These are phyloP conservation scores for Trichoderma sp. DNA, from an alignment of 2,329 filamentous ascomycete species.

Conservation along the genomic window DNA sequence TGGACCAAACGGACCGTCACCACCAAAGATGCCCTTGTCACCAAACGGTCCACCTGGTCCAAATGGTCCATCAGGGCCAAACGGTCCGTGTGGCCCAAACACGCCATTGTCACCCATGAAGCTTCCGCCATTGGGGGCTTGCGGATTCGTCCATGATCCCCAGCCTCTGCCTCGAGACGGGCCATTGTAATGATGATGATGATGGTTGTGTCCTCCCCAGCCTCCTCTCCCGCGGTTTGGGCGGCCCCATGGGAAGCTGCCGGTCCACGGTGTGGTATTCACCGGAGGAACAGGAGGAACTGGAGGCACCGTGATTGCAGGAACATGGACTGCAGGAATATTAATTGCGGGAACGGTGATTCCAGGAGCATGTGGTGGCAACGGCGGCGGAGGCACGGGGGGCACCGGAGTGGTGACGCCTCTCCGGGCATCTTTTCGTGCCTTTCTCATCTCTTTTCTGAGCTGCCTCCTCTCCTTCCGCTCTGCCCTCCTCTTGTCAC, in stretches of 20 bases:
- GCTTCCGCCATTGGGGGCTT: background rate
- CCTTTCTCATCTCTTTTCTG: slow-evolving; percentile 31
- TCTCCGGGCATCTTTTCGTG: slow-evolving; percentile 31
- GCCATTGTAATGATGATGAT: background rate
- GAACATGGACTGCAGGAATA: too few relatives aligned
- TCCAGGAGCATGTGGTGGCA: background rate
- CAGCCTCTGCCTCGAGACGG: slow-evolving; percentile 17
- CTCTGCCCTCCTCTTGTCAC: slow-evolving; percentile 31
- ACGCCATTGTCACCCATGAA: slow-evolving; percentile 12
- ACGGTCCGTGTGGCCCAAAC: slow-evolving; percentile 15
- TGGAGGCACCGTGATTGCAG: background rate
- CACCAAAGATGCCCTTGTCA: slow-evolving; percentile 3
- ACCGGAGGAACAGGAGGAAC: background rate
- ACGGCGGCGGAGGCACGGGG: background rate
- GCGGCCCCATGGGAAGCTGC: slow-evolving; percentile 11
- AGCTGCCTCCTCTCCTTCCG: slow-evolving; percentile 34
- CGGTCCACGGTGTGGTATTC: background rate
- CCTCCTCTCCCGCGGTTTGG: slow-evolving; percentile 17
- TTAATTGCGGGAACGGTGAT: background rate
- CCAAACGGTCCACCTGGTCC: slow-evolving; percentile 19
- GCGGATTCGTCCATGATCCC: background rate
- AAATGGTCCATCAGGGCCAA: slow-evolving; percentile 18
- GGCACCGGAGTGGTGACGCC: slow-evolving; percentile 19
- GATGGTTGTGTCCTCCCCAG: slow-evolving; percentile 1
- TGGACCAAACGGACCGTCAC: background rate